Evolutionary conservation across 2,329 filamentous ascomycete species (phyloP).

Genomic region (Aspergillus aculeatus): DNA sequence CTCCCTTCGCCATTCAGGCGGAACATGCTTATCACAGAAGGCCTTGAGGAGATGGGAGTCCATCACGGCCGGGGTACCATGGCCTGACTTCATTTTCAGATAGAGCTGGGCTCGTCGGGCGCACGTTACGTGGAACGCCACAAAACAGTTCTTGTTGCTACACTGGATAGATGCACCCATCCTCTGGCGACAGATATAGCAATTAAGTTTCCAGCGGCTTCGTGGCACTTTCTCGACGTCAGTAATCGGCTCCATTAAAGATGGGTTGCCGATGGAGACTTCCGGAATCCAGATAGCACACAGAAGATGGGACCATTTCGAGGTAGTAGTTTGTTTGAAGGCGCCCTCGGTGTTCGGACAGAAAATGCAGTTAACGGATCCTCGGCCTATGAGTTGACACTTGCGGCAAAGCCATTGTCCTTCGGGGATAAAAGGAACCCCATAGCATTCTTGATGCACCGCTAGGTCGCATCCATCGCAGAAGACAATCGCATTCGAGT

Average conservation of each 20-base stretch:
- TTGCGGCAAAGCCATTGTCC: constrained; percentile 98
- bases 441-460: constrained; percentile 98
- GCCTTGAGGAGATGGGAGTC: constrained; percentile 85
- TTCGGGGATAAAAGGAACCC: constrained; percentile 96
- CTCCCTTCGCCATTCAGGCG: constrained; percentile 81
- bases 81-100: constrained; percentile 93
- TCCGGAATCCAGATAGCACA: constrained; percentile 99
- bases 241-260: constrained; percentile 97
- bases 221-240: constrained; percentile 97
- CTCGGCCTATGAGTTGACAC: constrained; percentile 90
- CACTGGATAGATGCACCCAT: constrained; percentile 99
- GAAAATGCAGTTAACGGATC: constrained; percentile 93
- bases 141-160: constrained; percentile 94
- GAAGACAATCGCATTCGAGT: constrained; percentile 98
- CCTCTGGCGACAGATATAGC: constrained; percentile 94
- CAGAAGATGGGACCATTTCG: constrained; percentile 93
- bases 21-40: constrained; percentile 93
- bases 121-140: constrained; percentile 96
- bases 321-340: constrained; percentile 96
- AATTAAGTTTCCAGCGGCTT: constrained; percentile 86
- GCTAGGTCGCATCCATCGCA: constrained; percentile 97
- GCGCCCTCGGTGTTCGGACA: constrained; percentile 96
- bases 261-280: constrained; percentile 90
- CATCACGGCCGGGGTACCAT: constrained; percentile 73
- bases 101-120: constrained; percentile 83